phyloP scores from a whole-genome alignment of 805 yeast genomes.

The Phaffomyces opuntiae region DNA sequence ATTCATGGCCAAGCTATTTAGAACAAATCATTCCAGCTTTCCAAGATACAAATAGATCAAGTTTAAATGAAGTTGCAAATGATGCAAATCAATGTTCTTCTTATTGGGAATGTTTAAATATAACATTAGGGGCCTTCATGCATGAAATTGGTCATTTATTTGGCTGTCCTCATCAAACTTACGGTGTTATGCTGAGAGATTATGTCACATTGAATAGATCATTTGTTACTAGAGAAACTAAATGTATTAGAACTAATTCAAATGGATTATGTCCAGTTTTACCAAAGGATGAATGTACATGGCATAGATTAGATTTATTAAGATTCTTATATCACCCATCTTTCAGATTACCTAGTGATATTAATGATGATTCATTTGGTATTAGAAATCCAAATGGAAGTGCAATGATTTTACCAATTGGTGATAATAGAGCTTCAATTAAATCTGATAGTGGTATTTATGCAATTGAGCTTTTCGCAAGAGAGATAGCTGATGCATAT shows the following conservation, averaged over 20 bases:
- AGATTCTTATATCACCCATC: constrained; percentile 79
- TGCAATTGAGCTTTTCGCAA: constrained; percentile 58
- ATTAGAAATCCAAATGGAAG: constrained; percentile 23
- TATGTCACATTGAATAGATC: constrained; percentile 76
- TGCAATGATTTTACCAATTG: constrained; percentile 42
- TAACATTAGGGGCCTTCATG: constrained; percentile 89
- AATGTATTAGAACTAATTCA: constrained; percentile 45
- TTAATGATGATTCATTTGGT: constrained; percentile 35
- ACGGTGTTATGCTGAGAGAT: constrained; percentile 87
- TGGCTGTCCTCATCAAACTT: constrained; percentile 88
- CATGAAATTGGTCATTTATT: constrained; percentile 91
- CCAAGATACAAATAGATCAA: constrained; percentile 61
- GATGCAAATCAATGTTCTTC: constrained; percentile 81
- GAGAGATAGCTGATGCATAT: constrained; percentile 37
- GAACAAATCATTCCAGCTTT: constrained; percentile 66
- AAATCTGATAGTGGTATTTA: constrained; percentile 63
- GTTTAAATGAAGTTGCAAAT: constrained; percentile 74
- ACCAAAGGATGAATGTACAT: constrained; percentile 66
- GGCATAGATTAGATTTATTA: constrained; percentile 78
- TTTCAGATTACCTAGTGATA: constrained; percentile 65
- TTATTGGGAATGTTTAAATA: constrained; percentile 82
- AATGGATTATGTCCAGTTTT: constrained; percentile 42
- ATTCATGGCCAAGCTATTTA: constrained; percentile 85
- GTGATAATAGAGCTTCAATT: constrained; percentile 37
- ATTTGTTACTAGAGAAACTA: constrained; percentile 65